phyloP scores from a whole-genome alignment of 495 filamentous ascomycete genomes.

The Hyphodiscus hymeniophilus region DNA sequence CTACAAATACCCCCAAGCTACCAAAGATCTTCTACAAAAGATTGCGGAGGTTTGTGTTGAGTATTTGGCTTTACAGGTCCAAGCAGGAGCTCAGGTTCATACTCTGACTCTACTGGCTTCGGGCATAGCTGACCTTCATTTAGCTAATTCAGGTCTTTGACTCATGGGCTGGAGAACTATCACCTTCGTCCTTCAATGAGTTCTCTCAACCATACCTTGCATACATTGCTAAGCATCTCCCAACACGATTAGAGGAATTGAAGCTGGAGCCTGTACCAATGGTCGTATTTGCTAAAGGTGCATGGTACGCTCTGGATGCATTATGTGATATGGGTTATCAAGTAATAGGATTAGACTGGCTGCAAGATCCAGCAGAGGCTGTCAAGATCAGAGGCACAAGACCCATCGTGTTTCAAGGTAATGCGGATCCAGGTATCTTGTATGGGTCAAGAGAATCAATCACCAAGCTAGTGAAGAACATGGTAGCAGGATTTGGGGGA shows the following conservation, averaged over 20 bases:
- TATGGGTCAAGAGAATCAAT: conserved; percentile 80
- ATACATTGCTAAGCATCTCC: conserved; percentile 73
- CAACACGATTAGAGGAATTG: conserved; percentile 60
- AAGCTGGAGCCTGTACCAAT: conserved; percentile 78
- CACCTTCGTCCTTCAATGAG: conserved; percentile 68
- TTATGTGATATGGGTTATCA: conserved; percentile 85
- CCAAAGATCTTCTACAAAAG: conserved; percentile 75
- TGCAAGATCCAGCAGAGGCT: conserved; percentile 81
- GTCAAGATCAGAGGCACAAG: conserved; percentile 65
- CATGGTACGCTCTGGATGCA: conserved; percentile 91
- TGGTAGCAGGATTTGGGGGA: conserved; percentile 79
- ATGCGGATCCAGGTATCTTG: conserved; percentile 87
- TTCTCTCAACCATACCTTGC: conserved; percentile 82
- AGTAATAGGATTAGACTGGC: conserved; percentile 91
- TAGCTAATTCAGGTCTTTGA: conserved; percentile 96
- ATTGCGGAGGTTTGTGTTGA: conserved; percentile 90
- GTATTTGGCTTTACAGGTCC: conserved; percentile 84
- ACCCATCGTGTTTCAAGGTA: conserved; percentile 75
- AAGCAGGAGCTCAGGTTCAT: conserved; percentile 73
- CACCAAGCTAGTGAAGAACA: conserved; percentile 65
- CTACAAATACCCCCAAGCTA: conserved; percentile 76
- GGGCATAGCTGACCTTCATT: conserved; percentile 1
- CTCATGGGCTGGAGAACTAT: conserved; percentile 93
- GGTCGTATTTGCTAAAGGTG: conserved; percentile 99
- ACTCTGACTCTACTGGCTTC: not conserved